Conservation (phyloP, 306 rosid species). For the Gastrolobium villosum region DNA sequence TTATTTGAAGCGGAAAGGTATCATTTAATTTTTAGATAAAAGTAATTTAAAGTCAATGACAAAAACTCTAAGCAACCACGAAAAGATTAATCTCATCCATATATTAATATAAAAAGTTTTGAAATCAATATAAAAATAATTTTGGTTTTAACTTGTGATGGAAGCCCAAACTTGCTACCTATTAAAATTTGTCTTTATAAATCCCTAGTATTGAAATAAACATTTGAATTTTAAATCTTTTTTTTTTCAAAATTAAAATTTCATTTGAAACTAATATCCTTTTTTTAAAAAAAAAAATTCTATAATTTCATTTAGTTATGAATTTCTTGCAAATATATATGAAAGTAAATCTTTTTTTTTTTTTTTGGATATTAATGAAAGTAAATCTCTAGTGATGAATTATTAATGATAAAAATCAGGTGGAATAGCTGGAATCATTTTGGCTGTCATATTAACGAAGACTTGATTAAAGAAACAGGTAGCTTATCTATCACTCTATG, state of each 20-base stretch:
- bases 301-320: conserved; percentile 11
- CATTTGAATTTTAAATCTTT: not conserved
- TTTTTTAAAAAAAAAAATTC: not conserved
- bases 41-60: too few species aligned
- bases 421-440: conserved; percentile 93
- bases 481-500: conserved; percentile 6
- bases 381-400: not conserved
- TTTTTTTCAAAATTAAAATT: not conserved
- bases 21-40: too few species aligned
- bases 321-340: conserved; percentile 2
- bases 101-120: too few species aligned
- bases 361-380: too few species aligned
- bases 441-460: conserved; percentile 65
- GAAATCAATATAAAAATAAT: not conserved
- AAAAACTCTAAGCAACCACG: too few species aligned
- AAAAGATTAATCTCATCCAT: too few species aligned
- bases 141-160: not conserved
- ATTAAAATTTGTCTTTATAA: not conserved
- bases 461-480: conserved; percentile 74
- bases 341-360: not conserved
- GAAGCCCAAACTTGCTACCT: not conserved
- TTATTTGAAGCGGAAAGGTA: too few species aligned
- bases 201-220: not conserved
- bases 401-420: conserved; percentile 43
- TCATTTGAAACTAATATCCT: not conserved